These are phyloP conservation scores for Emydomyces testavorans DNA, from an alignment of 2,329 filamentous ascomycete species.

Conservation along the genomic window DNA sequence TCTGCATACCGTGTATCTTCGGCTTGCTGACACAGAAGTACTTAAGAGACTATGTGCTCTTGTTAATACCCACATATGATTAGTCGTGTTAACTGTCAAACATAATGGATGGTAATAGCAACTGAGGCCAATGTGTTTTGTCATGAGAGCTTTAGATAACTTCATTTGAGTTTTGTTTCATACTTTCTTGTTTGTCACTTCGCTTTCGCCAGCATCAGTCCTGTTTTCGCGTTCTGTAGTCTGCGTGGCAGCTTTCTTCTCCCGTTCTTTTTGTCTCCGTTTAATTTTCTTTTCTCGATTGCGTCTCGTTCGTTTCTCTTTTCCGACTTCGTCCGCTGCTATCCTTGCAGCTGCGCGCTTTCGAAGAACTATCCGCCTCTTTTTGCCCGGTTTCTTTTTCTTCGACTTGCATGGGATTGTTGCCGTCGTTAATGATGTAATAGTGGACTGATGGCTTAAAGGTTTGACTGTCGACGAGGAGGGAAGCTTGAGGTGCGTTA, in stretches of 20 bases:
- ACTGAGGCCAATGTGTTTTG: too few relatives aligned
- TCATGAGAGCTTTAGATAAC: too few relatives aligned
- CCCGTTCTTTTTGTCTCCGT: constrained; percentile 16
- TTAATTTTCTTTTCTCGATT: constrained; percentile 19
- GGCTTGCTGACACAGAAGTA: too few relatives aligned
- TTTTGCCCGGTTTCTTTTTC: constrained; percentile 35
- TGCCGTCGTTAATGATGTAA: constrained; percentile 21
- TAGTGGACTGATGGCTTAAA: neutral
- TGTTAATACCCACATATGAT: neutral
- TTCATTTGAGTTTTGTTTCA: neutral
- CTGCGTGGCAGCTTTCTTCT: constrained; percentile 16
- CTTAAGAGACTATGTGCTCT: too few relatives aligned
- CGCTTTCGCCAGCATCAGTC: neutral
- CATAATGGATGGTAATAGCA: neutral
- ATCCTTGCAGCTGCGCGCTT: constrained; percentile 25
- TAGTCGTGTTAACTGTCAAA: neutral
- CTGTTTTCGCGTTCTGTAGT: neutral
- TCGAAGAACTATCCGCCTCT: constrained; percentile 32
- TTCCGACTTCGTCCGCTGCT: constrained; percentile 18
- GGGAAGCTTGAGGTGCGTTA: constrained; percentile 27
- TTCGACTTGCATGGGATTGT: constrained; percentile 15
- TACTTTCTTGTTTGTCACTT: neutral
- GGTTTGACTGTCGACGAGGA: neutral
- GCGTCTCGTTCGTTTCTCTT: constrained; percentile 16
- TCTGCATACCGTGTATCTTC: neutral